Conservation (phyloP, 768 basidiomycete species). For the Rhodotorula graminis region DNA sequence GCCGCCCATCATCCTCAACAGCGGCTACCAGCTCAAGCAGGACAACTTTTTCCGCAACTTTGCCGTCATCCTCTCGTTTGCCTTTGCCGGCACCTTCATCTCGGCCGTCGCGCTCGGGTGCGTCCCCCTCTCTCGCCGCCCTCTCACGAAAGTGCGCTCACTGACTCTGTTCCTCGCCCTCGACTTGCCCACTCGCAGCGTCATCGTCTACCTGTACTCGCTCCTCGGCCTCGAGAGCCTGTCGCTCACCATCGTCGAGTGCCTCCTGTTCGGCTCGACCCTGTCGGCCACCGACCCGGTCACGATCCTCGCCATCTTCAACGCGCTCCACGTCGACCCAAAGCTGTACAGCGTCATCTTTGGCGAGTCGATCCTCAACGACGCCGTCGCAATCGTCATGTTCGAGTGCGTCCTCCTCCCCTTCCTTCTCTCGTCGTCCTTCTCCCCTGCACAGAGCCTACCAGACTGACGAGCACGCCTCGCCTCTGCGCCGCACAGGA, state of each 20-base stretch:
- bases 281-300: conserved; percentile 96
- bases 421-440: background rate
- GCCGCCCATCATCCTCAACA: conserved; percentile 95
- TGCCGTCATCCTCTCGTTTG: conserved; percentile 78
- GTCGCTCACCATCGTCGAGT: conserved; percentile 79
- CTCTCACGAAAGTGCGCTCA: no score
- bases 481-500: conserved; percentile 54
- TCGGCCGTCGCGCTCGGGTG: conserved; percentile 94
- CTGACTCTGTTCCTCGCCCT: no score
- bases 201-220: conserved; percentile 90
- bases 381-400: conserved; percentile 99
- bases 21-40: conserved; percentile 94
- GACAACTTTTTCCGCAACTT: conserved; percentile 99
- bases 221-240: conserved; percentile 86
- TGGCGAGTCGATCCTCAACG: conserved; percentile 92
- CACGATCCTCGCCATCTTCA: conserved; percentile 96
- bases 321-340: conserved; percentile 96
- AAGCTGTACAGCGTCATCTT: conserved; percentile 97
- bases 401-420: conserved; percentile 73
- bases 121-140: conserved; percentile 47
- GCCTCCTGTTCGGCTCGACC: conserved; percentile 92
- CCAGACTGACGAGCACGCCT: background rate
- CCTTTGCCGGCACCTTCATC: conserved; percentile 92
- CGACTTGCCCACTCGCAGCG: conserved; percentile 51
- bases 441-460: conserved; percentile 10